Conservation (phyloP, 2,329 filamentous ascomycete species). For the Herpotrichia juniperi region DNA sequence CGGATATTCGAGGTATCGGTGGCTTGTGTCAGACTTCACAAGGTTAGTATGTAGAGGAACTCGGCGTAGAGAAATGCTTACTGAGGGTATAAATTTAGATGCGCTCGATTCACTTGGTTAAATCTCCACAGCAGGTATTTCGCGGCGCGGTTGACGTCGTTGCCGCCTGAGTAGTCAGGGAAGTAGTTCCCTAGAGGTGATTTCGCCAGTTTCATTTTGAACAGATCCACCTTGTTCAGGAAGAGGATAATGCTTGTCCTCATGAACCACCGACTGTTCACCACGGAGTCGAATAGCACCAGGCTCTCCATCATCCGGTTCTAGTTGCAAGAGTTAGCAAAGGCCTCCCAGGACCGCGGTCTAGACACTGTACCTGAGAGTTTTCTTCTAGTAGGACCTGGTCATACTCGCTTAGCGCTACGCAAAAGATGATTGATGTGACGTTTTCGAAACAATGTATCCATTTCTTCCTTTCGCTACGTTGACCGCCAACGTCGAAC, state of each 20-base stretch:
- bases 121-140: conserved; percentile 99
- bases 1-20: conserved; percentile 99
- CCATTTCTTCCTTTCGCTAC: conserved; percentile 99
- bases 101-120: conserved; percentile 96
- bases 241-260: conserved; percentile 98
- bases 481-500: conserved; percentile 97
- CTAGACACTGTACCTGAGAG: conserved; percentile 74
- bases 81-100: conserved; percentile 97
- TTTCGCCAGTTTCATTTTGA: conserved; percentile 89
- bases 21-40: conserved; percentile 88
- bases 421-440: conserved; percentile 99
- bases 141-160: conserved; percentile 96
- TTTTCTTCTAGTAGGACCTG: conserved; percentile 96
- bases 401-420: conserved; percentile 97
- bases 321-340: conserved; percentile 55
- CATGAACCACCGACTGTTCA: conserved; percentile 99
- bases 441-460: conserved; percentile 99
- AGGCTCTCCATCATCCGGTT: conserved; percentile 99
- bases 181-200: conserved; percentile 95
- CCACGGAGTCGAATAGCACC: conserved; percentile 94
- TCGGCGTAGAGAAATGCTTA: conserved; percentile 26
- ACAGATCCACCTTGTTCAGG: conserved; percentile 98
- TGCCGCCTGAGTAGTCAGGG: conserved; percentile 95
- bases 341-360: conserved; percentile 9
- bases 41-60: conserved; percentile 19